Base-by-base conservation (phyloP, 2,329 filamentous ascomycete genomes). In the Colletotrichum falcatum region DNA sequence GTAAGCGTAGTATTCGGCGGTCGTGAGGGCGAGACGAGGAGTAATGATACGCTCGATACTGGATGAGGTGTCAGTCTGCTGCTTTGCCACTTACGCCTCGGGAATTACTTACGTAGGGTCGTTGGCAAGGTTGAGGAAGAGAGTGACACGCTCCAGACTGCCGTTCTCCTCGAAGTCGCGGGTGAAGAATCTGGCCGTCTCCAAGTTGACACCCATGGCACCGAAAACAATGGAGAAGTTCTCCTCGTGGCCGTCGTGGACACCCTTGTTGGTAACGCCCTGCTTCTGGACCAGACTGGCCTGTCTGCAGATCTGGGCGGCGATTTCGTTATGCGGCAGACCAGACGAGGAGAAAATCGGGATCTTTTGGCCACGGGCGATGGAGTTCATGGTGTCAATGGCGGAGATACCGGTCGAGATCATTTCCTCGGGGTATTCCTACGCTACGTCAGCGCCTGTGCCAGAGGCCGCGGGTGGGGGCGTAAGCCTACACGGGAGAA, bases 221-320 rank as follows among this genome's bases (percentile, higher is more conserved):
- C 94, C 97, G 81, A 99, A 99, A 68, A 99, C 96, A 78, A 99
- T 99, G 72, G 95, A 98, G 89, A 99, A 99, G 87, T 99, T 99
- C 79, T 99, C 96, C 79, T 98, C 94, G 83, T 99, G 96, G 66
- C 91, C 95, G 79, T 99, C 97, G 79, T 99, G 96, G 33, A 96
- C 91, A 74, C 92, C 95, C 89, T 99, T 99, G 81, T 94, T 97
- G 44, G 94, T 92, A 64, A 90, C 82, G 61, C 94, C 88, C 87
- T 94, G 79, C 76, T 88, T 84, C 83, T 94, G 91, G 74, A 98
- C 97, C 80, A 99, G 85, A 83, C 95, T 90, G 76, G 96, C 96
- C 84, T 99, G 96, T 84, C 97, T 91, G 87, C 95, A 98, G 83
- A 99, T 99, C 85, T 98, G 95, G 56, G 96, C 97, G 69, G 97